Percentiles rank a stretch among this genome's conserved stretches.
phyloP scores from a whole-genome alignment of 2,329 filamentous ascomycete species.

The Beauveria scarabaeidicola region DNA sequence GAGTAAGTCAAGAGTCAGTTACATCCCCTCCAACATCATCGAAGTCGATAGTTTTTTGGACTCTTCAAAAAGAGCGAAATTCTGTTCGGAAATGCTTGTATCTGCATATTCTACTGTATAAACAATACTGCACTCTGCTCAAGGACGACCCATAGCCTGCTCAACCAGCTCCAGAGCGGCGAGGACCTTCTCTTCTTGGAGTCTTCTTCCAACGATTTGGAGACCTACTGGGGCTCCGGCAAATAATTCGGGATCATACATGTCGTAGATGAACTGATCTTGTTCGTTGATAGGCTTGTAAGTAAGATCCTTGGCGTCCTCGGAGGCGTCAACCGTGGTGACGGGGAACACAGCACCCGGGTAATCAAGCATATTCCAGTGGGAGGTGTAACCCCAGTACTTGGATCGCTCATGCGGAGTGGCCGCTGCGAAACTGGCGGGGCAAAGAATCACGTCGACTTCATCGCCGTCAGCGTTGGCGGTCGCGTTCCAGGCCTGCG shows the following conservation, averaged over 20 bases:
- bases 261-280: conserved; percentile 21
- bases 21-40: too few species aligned
- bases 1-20: too few species aligned
- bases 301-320: conserved; percentile 17
- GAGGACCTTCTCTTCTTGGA: conserved; percentile 24
- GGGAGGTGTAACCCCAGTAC: conserved; percentile 57
- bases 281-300: conserved; percentile 22
- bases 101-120: neutral
- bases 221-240: conserved; percentile 19
- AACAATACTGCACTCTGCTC: neutral
- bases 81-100: too few species aligned
- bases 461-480: conserved; percentile 18
- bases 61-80: too few species aligned
- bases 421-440: conserved; percentile 45
- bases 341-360: conserved; percentile 54
- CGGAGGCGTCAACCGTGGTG: conserved; percentile 20
- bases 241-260: conserved; percentile 21
- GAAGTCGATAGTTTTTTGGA: too few species aligned
- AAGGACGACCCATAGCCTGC: conserved; percentile 15
- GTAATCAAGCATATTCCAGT: conserved; percentile 64
- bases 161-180: conserved; percentile 20
- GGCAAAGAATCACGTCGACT: conserved; percentile 56
- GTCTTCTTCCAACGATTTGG: conserved; percentile 21
- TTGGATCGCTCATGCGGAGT: conserved; percentile 31
- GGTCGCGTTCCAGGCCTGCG: conserved; percentile 29